phyloP scores from a whole-genome alignment of 2,329 filamentous ascomycete species.

The Penicillium sp. region DNA sequence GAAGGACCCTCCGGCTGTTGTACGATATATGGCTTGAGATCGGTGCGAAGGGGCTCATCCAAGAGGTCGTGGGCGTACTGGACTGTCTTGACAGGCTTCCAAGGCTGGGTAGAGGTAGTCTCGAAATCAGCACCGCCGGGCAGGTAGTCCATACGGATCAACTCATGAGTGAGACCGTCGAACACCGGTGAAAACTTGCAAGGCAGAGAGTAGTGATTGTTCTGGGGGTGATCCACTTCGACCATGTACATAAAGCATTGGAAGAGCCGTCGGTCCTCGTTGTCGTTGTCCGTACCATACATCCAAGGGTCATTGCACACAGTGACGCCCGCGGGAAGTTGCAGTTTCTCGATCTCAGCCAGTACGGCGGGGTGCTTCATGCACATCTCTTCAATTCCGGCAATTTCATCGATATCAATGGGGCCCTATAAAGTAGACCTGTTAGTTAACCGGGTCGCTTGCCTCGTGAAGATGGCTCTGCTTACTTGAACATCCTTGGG shows the following conservation, averaged over 20 bases:
- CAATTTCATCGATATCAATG: conserved; percentile 58
- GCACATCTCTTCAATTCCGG: conserved; percentile 55
- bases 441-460: conserved; percentile 45
- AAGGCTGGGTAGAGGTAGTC: conserved; percentile 54
- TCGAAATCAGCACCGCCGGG: conserved; percentile 65
- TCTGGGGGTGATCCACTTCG: conserved; percentile 34
- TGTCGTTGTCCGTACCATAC: conserved; percentile 52
- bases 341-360: conserved; percentile 57
- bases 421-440: conserved; percentile 56
- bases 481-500: conserved; percentile 47
- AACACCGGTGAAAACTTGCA: conserved; percentile 46
- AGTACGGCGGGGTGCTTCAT: conserved; percentile 55
- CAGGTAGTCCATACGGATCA: conserved; percentile 67
- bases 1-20: conserved; percentile 64
- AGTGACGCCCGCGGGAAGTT: conserved; percentile 56
- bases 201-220: conserved; percentile 38
- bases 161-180: conserved; percentile 59
- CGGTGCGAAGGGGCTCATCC: conserved; percentile 57
- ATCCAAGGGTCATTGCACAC: conserved; percentile 67
- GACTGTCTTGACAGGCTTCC: conserved; percentile 53
- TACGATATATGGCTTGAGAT: conserved; percentile 63
- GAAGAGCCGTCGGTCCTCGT: conserved; percentile 40
- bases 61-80: conserved; percentile 63
- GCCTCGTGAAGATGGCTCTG: background rate
- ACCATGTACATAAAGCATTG: conserved; percentile 43